Evolutionary conservation across 495 filamentous ascomycete species (phyloP).

Genomic region (Recurvomyces mirabilis): DNA sequence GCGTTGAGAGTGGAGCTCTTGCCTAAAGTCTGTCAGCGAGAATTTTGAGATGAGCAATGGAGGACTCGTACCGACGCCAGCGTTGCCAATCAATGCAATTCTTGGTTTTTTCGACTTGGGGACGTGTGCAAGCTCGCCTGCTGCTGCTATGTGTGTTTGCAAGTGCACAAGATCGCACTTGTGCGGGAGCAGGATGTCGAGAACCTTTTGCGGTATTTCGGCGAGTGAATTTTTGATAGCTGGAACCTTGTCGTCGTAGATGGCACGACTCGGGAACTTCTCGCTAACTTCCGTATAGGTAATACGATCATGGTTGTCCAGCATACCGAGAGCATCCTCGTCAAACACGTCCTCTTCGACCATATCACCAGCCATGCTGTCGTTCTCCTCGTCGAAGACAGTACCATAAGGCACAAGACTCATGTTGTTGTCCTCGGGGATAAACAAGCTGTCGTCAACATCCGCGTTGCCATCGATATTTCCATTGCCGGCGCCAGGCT

Average conservation of each 20-base stretch:
- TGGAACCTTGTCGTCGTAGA: conserved; percentile 1
- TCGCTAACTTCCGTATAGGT: conserved; percentile 1
- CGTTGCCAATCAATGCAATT: conserved; percentile 10
- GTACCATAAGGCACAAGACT: neutral
- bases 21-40: conserved; percentile 1
- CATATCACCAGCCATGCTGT: neutral
- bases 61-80: conserved; percentile 4
- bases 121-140: neutral
- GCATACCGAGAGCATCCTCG: no score
- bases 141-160: neutral
- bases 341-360: neutral
- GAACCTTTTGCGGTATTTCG: neutral
- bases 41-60: no score
- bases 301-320: neutral
- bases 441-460: neutral
- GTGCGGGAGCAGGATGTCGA: neutral
- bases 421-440: conserved; percentile 1
- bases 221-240: neutral
- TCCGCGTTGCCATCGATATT: neutral
- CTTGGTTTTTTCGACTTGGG: neutral
- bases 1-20: conserved; percentile 12
- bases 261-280: conserved; percentile 6
- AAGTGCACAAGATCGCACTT: neutral
- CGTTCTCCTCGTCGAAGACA: neutral
- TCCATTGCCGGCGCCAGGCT: neutral